Base-by-base conservation (phyloP, 495 filamentous ascomycete genomes). In the Sphaerosporella brunnea region DNA sequence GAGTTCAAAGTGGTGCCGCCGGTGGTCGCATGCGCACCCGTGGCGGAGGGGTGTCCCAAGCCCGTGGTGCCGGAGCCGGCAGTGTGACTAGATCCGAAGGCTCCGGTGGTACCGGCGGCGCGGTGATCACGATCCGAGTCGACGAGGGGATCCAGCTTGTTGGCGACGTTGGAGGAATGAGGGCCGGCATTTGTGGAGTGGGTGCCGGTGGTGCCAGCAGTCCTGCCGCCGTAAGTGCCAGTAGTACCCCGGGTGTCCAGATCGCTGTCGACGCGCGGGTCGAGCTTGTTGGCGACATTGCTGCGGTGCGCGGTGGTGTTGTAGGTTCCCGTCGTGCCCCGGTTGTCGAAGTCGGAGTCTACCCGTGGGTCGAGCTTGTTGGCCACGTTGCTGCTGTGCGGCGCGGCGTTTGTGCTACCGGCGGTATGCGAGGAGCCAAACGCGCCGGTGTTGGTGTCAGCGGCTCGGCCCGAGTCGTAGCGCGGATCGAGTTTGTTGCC, bases 311-410 rank as follows among this genome's bases (percentile, higher is more conserved):
- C 69, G 8, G 73, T 73, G 23, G 45, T 38, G 23, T 51, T 59
- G 38, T 53, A 37, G 16, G 48, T 39, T 18, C 51, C 42, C 18
- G 51, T 49, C 20, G 60, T 54, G 1, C 59, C 59, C 10, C 51
- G 50, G 43, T 50, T 60, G 47, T 65, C 63, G 3, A 52, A 51
- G 45, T 69, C 66, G 25, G 64, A 66, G 50, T 73, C 71, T 0
- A 73, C 68, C 32, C 67, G 65, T 28, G 72, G 70, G 50, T 74
- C 72, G 20, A 64, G 41, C 53, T 68, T 68, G 48, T 72, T 73
- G 21, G 54, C 55, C n/a, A 61, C 4, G 38, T 67, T 64, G 8
- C 65, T 65, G 20, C 54, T 49, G 47, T 69, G 67, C 9, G 69
- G 69, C 20, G 71, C 71, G 19, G 67, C 65, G 0, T 63, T 74